Evolutionary conservation across 768 basidiomycete species (phyloP).

Genomic region (Krasilnikovozyma curviuscula): DNA sequence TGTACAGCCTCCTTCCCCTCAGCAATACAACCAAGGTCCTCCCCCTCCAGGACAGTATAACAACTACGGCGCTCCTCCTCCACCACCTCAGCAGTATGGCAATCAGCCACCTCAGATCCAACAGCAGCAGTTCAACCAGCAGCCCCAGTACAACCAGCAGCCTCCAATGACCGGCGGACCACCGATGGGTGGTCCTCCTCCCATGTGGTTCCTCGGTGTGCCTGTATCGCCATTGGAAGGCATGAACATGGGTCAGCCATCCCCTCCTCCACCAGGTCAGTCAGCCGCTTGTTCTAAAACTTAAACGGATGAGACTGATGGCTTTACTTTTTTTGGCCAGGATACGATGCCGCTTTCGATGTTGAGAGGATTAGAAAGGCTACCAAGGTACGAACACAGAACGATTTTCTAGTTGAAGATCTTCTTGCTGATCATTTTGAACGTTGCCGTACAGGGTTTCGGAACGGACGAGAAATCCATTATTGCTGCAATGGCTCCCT

Average conservation of each 20-base stretch:
- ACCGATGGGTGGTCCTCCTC: not conserved
- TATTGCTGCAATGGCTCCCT: slow-evolving; percentile 21
- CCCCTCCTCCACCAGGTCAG: not conserved
- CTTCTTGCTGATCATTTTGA: not conserved
- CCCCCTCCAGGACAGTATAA: not conserved
- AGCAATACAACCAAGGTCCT: not conserved
- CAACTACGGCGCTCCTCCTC: slow-evolving; percentile 2
- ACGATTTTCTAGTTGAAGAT: not conserved
- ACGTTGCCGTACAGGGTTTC: slow-evolving; percentile 20
- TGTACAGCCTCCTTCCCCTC: not conserved
- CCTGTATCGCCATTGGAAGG: slow-evolving; percentile 1
- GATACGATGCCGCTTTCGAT: slow-evolving; percentile 24
- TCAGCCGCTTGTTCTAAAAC: no score
- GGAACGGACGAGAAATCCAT: slow-evolving; percentile 24
- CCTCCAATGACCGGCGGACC: not conserved
- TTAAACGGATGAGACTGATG: no score
- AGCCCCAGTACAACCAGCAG: not conserved
- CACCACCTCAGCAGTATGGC: not conserved
- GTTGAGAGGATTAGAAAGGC: slow-evolving; percentile 26
- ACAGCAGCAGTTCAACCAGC: not conserved
- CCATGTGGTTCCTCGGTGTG: not conserved
- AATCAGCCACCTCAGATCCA: not conserved
- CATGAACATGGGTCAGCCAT: slow-evolving; percentile 4
- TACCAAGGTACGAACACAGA: slow-evolving; percentile 20
- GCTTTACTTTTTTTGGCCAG: no score